phyloP scores from a whole-genome alignment of 495 filamentous ascomycete genomes.

The Hypoxylon lienhwacheense region DNA sequence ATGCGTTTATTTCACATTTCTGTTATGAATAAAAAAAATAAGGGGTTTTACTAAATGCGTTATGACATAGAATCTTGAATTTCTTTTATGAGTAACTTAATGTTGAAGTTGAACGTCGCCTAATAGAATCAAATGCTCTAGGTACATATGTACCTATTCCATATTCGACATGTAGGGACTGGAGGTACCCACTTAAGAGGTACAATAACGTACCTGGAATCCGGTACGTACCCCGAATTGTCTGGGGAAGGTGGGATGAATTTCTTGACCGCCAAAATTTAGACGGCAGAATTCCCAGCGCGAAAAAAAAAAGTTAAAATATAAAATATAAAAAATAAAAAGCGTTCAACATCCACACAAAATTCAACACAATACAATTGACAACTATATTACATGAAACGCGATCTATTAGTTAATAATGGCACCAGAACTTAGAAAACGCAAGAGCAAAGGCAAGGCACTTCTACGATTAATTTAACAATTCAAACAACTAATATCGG shows the following conservation, averaged over 20 bases:
- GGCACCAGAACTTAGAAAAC: constrained; percentile 69
- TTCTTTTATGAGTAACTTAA: no score
- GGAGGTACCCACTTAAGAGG: background rate
- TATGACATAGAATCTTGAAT: no score
- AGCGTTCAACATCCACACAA: no score
- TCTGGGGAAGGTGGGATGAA: constrained; percentile 16
- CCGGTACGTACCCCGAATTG: constrained; percentile 1
- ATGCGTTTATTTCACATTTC: no score
- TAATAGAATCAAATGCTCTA: no score
- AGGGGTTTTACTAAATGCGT: no score
- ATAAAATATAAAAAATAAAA: background rate
- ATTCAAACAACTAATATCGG: background rate
- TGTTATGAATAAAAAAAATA: no score
- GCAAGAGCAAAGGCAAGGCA: constrained; percentile 71
- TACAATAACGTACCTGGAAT: background rate
- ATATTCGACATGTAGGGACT: no score
- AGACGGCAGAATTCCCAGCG: constrained; percentile 36
- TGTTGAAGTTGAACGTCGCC: no score
- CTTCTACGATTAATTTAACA: background rate
- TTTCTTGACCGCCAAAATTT: constrained; percentile 38
- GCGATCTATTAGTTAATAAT: constrained; percentile 53
- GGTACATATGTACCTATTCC: no score
- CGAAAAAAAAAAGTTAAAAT: constrained; percentile 20
- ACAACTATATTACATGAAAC: no score
- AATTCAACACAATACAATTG: no score